Evolutionary conservation across 2,329 filamentous ascomycete genomes (phyloP), one percentile per base, ranked within the genome.

Genomic region (Ascochyta lentis): DNA sequence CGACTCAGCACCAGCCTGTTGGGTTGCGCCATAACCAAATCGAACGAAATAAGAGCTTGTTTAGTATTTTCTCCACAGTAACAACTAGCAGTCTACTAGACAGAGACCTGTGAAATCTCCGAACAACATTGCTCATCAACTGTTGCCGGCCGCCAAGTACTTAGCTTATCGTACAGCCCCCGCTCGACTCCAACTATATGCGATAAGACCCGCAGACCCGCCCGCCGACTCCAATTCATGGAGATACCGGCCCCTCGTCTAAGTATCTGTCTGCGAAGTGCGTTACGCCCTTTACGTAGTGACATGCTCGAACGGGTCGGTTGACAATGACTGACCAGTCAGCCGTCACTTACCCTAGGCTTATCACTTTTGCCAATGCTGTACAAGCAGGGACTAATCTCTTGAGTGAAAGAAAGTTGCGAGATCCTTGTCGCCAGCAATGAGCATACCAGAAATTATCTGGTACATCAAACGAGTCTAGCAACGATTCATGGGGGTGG

Each of bases 211-310:
- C 6, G 12, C 10, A 58, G 45, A 37, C 39, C 26, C 6, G 12
- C 19, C 34, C 33, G 27, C 47, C 9, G 19, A 46, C 45, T 49
- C 40, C 45, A 46, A 49, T 10, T 43, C 40, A 35, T 43, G 34
- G 29, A 49, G 54, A 44, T 49, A 47, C 42, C 41, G 49, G 42
- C 26, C 22, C 3, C 38, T 39, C 34, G 16, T 54, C 19, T 35
- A 42, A 42, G 27, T 38, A 26, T 23, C 45, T 37, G 27, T 29
- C 51, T 42, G 16, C 46, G 41, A 52, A 42, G 42, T n/a, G 15
- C 12, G 34, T 45, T 33, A 35, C 44, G 46, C 46, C 49, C 33
- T 39, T 60, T 60, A 60, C 58, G 51, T 60, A 53, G 33, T 53
- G 44, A 42, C 38, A 35, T 34, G 41, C 33, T 46, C 34, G n/a